Percentiles rank a stretch among this genome's conserved stretches.
phyloP scores from a whole-genome alignment of 345 rosid genomes.

The Eucalyptus globulus region DNA sequence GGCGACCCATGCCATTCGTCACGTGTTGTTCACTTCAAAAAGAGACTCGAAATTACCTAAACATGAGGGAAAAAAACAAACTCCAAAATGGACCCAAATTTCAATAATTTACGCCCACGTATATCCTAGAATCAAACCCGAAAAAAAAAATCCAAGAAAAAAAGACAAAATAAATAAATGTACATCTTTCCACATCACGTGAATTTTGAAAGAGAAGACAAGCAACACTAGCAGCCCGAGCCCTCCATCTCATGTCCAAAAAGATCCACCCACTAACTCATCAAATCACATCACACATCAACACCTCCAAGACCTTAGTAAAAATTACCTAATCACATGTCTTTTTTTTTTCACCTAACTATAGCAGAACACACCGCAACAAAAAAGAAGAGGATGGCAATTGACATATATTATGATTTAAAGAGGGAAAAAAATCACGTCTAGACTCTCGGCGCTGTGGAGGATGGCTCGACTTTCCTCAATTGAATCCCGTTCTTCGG shows the following conservation, averaged over 20 bases:
- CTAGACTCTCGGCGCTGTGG: neutral
- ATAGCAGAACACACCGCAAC: neutral
- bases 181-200: neutral
- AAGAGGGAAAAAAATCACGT: neutral
- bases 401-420: neutral
- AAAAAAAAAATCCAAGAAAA: neutral
- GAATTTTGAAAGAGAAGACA: neutral
- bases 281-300: neutral
- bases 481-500: constrained; percentile 14
- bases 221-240: neutral
- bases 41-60: neutral
- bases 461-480: constrained; percentile 24
- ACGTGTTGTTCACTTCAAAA: neutral
- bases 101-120: neutral
- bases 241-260: neutral
- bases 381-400: neutral
- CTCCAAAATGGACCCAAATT: neutral
- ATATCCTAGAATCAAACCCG: neutral
- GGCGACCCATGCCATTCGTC: neutral
- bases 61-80: neutral
- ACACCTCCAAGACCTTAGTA: neutral
- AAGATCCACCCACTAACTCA: neutral
- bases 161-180: neutral
- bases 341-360: neutral
- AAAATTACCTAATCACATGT: neutral